Conservation (phyloP, 1,139 yeast species). For the Arxiozyma heterogenica region DNA sequence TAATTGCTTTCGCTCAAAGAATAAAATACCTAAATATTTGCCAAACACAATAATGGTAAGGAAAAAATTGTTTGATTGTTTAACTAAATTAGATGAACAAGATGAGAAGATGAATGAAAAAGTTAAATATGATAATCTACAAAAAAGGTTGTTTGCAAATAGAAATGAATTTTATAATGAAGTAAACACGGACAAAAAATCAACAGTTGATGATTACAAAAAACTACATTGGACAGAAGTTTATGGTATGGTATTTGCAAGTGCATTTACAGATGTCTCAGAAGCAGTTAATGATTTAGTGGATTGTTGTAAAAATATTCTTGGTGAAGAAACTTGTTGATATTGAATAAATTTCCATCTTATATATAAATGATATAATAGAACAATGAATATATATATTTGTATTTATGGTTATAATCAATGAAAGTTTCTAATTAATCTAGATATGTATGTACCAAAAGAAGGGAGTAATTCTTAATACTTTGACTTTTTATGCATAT, state of each 20-base stretch:
- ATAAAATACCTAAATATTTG: constrained; percentile 35
- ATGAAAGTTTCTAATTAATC: neutral
- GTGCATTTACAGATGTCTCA: constrained; percentile 40
- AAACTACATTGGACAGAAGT: constrained; percentile 39
- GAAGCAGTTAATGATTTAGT: constrained; percentile 36
- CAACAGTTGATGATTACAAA: constrained; percentile 20
- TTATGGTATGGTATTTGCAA: constrained; percentile 42
- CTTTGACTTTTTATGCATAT: neutral
- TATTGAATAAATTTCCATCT: neutral
- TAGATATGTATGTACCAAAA: neutral
- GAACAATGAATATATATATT: neutral
- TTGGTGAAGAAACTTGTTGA: constrained; percentile 35
- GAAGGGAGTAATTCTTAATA: neutral
- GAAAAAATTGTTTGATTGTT: constrained; percentile 36
- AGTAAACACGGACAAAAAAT: neutral
- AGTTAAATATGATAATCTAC: constrained; percentile 4
- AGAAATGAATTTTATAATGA: neutral
- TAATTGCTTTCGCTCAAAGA: constrained; percentile 35
- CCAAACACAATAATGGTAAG: constrained; percentile 40
- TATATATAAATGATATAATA: no score
- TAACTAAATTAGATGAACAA: constrained; percentile 28
- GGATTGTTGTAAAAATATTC: constrained; percentile 33
- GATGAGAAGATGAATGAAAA: constrained; percentile 7
- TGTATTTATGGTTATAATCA: neutral
- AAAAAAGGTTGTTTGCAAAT: constrained; percentile 4